phyloP scores from a whole-genome alignment of 768 basidiomycete species.

The Termitomyces heimii region DNA sequence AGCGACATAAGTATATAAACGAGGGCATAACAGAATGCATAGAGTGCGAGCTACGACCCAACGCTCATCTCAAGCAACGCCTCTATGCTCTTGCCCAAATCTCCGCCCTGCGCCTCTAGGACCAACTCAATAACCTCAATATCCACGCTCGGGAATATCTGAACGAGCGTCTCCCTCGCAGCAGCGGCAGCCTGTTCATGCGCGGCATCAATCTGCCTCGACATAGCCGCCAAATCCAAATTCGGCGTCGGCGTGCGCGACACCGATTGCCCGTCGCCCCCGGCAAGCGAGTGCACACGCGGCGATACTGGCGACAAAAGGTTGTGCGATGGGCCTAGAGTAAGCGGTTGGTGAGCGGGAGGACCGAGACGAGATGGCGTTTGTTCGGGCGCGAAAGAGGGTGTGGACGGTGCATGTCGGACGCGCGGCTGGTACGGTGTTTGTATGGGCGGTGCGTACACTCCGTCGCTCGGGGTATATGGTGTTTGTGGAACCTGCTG shows the following conservation, averaged over 20 bases:
- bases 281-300: conserved; percentile 35
- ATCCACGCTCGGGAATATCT: conserved; percentile 87
- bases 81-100: conserved; percentile 88
- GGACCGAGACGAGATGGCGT: conserved; percentile 45
- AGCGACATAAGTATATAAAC: too few relatives aligned
- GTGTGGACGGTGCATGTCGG: conserved; percentile 44
- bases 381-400: conserved; percentile 35
- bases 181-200: conserved; percentile 70
- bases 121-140: conserved; percentile 84
- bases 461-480: conserved; percentile 31
- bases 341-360: conserved; percentile 41
- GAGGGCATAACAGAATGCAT: neutral
- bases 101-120: conserved; percentile 82
- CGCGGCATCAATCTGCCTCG: conserved; percentile 73
- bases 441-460: conserved; percentile 35
- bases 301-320: conserved; percentile 30
- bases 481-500: conserved; percentile 23
- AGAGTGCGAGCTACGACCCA: conserved; percentile 21
- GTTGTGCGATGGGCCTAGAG: conserved; percentile 44
- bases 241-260: conserved; percentile 67
- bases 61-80: conserved; percentile 70
- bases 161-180: conserved; percentile 67
- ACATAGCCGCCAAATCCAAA: conserved; percentile 63
- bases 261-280: conserved; percentile 30
- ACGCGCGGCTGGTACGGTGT: conserved; percentile 77